phyloP scores from a whole-genome alignment of 805 yeast genomes.

The Wickerhamomyces rabaulensis region DNA sequence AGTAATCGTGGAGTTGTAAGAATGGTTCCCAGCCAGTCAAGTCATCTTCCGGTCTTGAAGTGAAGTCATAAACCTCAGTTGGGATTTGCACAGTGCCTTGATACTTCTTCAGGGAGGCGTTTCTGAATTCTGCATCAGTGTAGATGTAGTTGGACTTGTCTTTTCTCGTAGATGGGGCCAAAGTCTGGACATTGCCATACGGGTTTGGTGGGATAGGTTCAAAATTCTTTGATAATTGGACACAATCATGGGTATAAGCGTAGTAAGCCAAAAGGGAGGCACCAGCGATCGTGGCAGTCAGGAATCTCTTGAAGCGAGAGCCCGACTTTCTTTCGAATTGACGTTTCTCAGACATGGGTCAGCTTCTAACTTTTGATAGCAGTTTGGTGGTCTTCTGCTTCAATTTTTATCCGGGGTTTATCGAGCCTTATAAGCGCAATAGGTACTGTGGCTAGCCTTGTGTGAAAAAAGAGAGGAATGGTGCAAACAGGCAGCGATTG shows the following conservation, averaged over 20 bases:
- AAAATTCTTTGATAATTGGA: background rate
- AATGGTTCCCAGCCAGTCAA: constrained; percentile 32
- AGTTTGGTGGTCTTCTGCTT: too few species aligned
- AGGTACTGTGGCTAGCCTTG: too few species aligned
- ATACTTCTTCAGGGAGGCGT: background rate
- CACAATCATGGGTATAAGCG: background rate
- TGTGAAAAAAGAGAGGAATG: too few species aligned
- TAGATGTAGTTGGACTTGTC: background rate
- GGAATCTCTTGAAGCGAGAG: background rate
- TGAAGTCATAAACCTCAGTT: constrained; percentile 58
- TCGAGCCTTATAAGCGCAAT: too few species aligned
- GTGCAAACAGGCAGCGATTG: too few species aligned
- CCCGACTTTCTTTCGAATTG: background rate
- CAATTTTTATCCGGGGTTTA: background rate
- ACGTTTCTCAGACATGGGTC: background rate
- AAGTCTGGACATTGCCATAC: background rate
- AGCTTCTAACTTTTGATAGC: too few species aligned
- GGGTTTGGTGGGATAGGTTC: background rate
- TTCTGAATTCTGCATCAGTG: constrained; percentile 1
- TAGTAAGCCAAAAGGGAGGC: background rate
- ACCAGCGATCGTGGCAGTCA: background rate
- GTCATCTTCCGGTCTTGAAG: constrained; percentile 27
- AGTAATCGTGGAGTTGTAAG: constrained; percentile 39
- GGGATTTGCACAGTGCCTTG: constrained; percentile 56
- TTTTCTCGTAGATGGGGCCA: background rate